A percentile compares a stretch with the other conserved stretches of the same genome.
Evolutionary conservation across 176 grass and related monocot species (phyloP).

Genomic region (Ensete glaucum): DNA sequence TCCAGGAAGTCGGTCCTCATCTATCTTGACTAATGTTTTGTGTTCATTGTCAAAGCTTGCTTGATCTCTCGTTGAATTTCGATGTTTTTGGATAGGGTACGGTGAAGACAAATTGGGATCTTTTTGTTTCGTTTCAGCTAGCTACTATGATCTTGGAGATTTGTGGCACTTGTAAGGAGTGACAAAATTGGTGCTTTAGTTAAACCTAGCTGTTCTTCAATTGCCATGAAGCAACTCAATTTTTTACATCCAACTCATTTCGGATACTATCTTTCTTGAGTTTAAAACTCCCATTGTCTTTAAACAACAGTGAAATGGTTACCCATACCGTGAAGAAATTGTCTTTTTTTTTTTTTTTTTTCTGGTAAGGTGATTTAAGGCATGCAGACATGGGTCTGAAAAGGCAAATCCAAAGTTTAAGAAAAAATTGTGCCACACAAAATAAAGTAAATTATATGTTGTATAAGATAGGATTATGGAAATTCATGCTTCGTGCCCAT

Average conservation of each 20-base stretch:
- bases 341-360: no score
- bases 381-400: no score
- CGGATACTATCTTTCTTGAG: not conserved
- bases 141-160: not conserved
- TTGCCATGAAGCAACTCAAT: not conserved
- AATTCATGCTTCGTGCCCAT: no score
- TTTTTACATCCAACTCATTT: not conserved
- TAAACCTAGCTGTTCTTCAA: not conserved
- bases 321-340: no score
- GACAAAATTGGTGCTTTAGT: not conserved
- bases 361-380: no score
- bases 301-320: not conserved
- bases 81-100: not conserved
- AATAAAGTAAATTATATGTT: no score
- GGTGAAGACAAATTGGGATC: not conserved
- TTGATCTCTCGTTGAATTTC: not conserved
- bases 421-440: no score
- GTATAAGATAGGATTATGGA: no score
- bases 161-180: not conserved
- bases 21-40: not conserved
- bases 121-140: not conserved
- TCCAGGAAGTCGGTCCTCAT: not conserved
- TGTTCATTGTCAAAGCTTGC: not conserved
- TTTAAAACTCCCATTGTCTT: not conserved
- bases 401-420: no score